Conservation (phyloP, 192 early-diverging fungal genomes). For the Entrophospora sp. region DNA sequence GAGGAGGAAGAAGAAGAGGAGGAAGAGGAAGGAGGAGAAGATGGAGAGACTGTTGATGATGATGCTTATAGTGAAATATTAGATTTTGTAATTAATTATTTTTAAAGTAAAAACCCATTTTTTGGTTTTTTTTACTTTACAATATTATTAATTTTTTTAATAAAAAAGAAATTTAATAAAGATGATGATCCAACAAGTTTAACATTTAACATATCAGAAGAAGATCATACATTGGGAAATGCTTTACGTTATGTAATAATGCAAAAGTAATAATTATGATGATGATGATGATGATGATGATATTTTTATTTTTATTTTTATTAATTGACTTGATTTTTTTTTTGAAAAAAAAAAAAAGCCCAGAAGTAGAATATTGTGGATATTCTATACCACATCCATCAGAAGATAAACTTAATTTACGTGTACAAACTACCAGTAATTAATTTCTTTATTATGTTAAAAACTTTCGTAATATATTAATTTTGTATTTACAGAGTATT, state of each 20-base stretch:
- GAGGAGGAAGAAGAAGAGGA: no score
- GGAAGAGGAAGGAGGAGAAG: no score
- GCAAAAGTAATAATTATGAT: conserved; percentile 68
- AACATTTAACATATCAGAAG: conserved; percentile 86
- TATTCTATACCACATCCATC: conserved; percentile 98
- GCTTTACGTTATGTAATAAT: conserved; percentile 85
- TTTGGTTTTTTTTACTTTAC: no score
- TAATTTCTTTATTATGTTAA: not conserved
- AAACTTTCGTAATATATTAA: conserved; percentile 2
- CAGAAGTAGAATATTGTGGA: conserved; percentile 83
- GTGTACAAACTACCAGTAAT: conserved; percentile 83
- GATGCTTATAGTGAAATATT: no score
- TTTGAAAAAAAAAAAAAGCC: conserved; percentile 37
- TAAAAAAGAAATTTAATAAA: no score
- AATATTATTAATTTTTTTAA: no score
- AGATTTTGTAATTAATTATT: no score
- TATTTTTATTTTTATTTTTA: not conserved
- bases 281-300: not conserved
- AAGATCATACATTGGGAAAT: conserved; percentile 97
- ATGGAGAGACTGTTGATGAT: no score
- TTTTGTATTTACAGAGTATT: not conserved
- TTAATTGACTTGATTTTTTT: not conserved
- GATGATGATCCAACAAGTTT: no score
- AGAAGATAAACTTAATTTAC: conserved; percentile 80
- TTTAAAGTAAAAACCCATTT: no score